Evolutionary conservation across 2,329 filamentous ascomycete species (phyloP).

Genomic region (Parastagonospora avenae): DNA sequence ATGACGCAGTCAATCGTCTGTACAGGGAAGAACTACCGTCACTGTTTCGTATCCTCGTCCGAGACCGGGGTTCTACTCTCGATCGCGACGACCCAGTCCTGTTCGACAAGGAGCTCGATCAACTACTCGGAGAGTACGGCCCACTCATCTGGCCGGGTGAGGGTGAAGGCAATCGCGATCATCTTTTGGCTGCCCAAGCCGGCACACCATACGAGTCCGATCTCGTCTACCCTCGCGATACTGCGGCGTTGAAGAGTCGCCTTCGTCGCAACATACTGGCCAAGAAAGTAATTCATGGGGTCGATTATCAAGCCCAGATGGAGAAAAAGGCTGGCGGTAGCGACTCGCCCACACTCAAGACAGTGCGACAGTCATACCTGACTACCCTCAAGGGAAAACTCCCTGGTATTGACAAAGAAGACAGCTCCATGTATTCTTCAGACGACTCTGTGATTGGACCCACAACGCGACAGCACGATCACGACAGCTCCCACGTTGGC

Average conservation of each 20-base stretch:
- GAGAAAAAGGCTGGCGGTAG: no score
- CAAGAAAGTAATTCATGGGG: no score
- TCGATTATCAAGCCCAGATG: no score
- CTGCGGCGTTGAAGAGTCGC: not conserved
- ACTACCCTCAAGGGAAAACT: not conserved
- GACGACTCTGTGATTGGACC: slow-evolving; percentile 1
- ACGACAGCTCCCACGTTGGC: not conserved
- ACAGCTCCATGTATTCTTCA: no score
- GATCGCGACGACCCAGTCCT: slow-evolving; percentile 10
- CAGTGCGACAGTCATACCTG: no score
- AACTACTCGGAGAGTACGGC: slow-evolving; percentile 10
- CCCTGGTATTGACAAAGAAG: not conserved
- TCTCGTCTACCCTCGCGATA: slow-evolving; percentile 19
- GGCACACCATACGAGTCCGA: slow-evolving; percentile 9
- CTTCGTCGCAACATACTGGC: not conserved
- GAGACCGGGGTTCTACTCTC: slow-evolving; percentile 7
- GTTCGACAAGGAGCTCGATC: slow-evolving; percentile 17
- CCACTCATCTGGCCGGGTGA: slow-evolving; percentile 18
- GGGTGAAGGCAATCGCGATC: slow-evolving; percentile 6
- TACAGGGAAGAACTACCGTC: slow-evolving; percentile 11
- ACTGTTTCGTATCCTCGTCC: slow-evolving; percentile 12
- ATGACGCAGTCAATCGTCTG: slow-evolving; percentile 9
- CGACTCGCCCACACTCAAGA: no score
- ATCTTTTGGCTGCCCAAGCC: slow-evolving; percentile 11
- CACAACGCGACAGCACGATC: not conserved